Evolutionary conservation across 1,139 yeast genomes (phyloP).

Genomic region (Nakaseomyces glabratus): DNA sequence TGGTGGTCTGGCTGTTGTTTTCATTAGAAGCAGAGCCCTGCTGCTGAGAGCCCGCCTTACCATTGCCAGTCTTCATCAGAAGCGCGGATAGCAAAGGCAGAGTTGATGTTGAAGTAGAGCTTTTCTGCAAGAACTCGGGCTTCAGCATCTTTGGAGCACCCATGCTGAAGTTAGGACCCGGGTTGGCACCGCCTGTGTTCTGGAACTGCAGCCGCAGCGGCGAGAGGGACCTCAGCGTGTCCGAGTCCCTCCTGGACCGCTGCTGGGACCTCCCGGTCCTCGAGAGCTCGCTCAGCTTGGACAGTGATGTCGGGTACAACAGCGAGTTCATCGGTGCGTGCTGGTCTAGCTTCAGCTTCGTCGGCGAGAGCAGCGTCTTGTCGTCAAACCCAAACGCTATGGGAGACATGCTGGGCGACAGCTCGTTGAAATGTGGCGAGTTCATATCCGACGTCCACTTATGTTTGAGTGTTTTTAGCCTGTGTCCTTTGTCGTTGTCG

Average conservation of each 20-base stretch:
- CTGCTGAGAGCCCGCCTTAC: conserved; percentile 6
- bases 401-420: conserved; percentile 26
- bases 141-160: conserved; percentile 25
- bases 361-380: conserved; percentile 21
- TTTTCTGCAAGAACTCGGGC: conserved; percentile 21
- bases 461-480: too few species aligned
- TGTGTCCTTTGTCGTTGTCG: too few species aligned
- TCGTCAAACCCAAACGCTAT: conserved; percentile 25
- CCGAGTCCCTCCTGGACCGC: conserved; percentile 16
- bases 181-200: conserved; percentile 7
- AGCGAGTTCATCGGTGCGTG: conserved; percentile 64
- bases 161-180: conserved; percentile 8
- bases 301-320: conserved; percentile 26
- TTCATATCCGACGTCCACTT: conserved; percentile 13
- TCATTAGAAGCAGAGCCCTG: conserved; percentile 7
- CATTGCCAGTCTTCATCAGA: conserved; percentile 13
- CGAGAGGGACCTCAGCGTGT: conserved; percentile 21
- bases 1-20: conserved; percentile 3
- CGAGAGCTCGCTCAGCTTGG: conserved; percentile 25
- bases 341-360: conserved; percentile 56
- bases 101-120: conserved; percentile 12
- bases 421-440: conserved; percentile 20
- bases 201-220: conserved; percentile 19
- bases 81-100: conserved; percentile 22
- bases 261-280: conserved; percentile 19